phyloP scores from a whole-genome alignment of 2,329 filamentous ascomycete genomes.

The Neopestalotiopsis rosae region DNA sequence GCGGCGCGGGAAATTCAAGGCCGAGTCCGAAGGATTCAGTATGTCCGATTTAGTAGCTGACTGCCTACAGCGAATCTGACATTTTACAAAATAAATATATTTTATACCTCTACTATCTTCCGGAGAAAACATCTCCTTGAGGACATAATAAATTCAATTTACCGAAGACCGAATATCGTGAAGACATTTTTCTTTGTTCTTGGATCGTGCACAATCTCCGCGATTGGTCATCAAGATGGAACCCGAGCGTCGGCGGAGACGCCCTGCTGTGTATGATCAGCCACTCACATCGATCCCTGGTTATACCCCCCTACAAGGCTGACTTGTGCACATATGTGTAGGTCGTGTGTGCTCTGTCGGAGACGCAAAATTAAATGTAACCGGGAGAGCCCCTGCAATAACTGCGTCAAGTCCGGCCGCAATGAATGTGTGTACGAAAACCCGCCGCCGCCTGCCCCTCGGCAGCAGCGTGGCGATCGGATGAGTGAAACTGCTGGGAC shows the following conservation, averaged over 20 bases:
- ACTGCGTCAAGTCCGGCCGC: conserved; percentile 60
- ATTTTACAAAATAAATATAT: background rate
- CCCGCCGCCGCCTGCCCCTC: conserved; percentile 17
- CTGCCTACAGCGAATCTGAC: background rate
- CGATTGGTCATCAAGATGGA: background rate
- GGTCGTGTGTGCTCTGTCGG: conserved; percentile 52
- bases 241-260: conserved; percentile 14
- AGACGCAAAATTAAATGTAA: conserved; percentile 66
- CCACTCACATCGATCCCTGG: background rate
- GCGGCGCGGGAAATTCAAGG: conserved; percentile 8
- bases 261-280: conserved; percentile 14
- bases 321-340: background rate
- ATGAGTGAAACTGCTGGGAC: background rate
- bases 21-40: conserved; percentile 4
- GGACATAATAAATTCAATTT: background rate
- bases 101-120: background rate
- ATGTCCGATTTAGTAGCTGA: background rate
- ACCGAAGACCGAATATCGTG: background rate
- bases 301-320: background rate
- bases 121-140: background rate
- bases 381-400: conserved; percentile 60
- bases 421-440: conserved; percentile 53
- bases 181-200: background rate
- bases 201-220: background rate
- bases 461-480: background rate